Evolutionary conservation across 2,329 filamentous ascomycete species (phyloP), one percentile per base, ranked within the genome.

Genomic region (Rosellinia necatrix): DNA sequence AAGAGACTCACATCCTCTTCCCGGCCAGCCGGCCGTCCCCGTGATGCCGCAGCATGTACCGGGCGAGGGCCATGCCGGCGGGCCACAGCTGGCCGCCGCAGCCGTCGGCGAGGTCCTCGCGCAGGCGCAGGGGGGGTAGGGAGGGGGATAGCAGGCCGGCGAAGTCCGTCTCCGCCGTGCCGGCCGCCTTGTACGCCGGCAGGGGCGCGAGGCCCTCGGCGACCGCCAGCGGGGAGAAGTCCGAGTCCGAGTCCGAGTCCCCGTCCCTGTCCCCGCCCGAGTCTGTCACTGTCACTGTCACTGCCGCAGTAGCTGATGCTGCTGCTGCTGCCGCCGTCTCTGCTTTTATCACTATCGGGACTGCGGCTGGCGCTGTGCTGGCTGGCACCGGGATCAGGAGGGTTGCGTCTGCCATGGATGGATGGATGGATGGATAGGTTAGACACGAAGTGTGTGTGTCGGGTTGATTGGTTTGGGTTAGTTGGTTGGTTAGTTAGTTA

Each of bases 41-140:
- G 65, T 90, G 89, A 68, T 87, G 87, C 49, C 87, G 83, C 56
- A 97, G 79, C 81, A 97, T 83, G 71, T 97, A 96, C 73, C 88
- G 91, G 17, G 89, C 84, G 49, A 99, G 79, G 13, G 94, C 84
- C 85, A 96, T 89, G 9, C 94, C 94, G 0, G 93, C 93, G 3
- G 92, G 93, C 94, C 94, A 97, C 9, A 96, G 81, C 74, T 96
- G 90, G 2, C 94, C 94, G 44, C 94, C 94, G 72, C 94, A 97
- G 58, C 94, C 94, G 61, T 90, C 85, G 54, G 84, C 85, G 43
- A 96, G 81, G 73, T 97, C 92, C 72, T 97, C 92, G 67, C 90
- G 89, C 13, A 97, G 83, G 58, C 83, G 80, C 59, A 97, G 80
- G 9, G 89, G 86, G 9, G 89, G 86, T 43, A 82, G 76, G 17